These are phyloP conservation scores for Colletotrichum echinochloae DNA, from an alignment of 2,329 filamentous ascomycete genomes.

Conservation along the genomic window DNA sequence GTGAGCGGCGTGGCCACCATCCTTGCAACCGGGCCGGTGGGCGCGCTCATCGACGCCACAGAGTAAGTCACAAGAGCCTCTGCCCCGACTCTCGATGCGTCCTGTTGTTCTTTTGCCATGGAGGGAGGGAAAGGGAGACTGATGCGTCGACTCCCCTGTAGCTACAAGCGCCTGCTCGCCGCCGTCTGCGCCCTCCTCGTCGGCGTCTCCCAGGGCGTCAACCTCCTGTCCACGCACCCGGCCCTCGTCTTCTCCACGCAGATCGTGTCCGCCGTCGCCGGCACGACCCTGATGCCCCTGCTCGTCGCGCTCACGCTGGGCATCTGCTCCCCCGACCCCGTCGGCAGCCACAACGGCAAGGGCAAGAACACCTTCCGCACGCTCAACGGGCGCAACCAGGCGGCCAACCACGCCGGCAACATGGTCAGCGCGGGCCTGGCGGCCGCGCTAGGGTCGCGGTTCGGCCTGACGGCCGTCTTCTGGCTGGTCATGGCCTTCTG, in stretches of 20 bases:
- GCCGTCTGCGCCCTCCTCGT: slow-evolving; percentile 21
- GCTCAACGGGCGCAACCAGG: slow-evolving; percentile 27
- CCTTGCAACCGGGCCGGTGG: slow-evolving; percentile 27
- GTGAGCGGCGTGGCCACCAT: slow-evolving; percentile 31
- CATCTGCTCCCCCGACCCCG: slow-evolving; percentile 11
- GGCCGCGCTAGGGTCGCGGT: slow-evolving; percentile 3
- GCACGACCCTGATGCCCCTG: slow-evolving; percentile 25
- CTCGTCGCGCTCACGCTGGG: slow-evolving; percentile 32
- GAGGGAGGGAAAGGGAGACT: background rate
- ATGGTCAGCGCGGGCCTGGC: slow-evolving; percentile 36
- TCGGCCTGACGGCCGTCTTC: slow-evolving; percentile 29
- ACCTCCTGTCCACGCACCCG: slow-evolving; percentile 28
- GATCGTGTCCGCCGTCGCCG: slow-evolving; percentile 33
- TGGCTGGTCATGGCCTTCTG: slow-evolving; percentile 33
- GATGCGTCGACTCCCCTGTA: background rate
- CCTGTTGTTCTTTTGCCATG: no score
- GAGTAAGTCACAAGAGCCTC: slow-evolving; percentile 2
- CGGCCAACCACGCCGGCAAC: slow-evolving; percentile 28
- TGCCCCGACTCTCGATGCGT: background rate
- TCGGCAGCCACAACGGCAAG: background rate
- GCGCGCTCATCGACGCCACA: slow-evolving; percentile 33
- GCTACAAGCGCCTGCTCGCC: slow-evolving; percentile 24
- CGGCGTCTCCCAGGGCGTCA: slow-evolving; percentile 30
- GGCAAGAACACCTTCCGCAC: slow-evolving; percentile 25
- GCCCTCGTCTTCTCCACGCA: slow-evolving; percentile 30